Base-by-base conservation (phyloP, 2,329 filamentous ascomycete species). In the Claviceps arundinis region DNA sequence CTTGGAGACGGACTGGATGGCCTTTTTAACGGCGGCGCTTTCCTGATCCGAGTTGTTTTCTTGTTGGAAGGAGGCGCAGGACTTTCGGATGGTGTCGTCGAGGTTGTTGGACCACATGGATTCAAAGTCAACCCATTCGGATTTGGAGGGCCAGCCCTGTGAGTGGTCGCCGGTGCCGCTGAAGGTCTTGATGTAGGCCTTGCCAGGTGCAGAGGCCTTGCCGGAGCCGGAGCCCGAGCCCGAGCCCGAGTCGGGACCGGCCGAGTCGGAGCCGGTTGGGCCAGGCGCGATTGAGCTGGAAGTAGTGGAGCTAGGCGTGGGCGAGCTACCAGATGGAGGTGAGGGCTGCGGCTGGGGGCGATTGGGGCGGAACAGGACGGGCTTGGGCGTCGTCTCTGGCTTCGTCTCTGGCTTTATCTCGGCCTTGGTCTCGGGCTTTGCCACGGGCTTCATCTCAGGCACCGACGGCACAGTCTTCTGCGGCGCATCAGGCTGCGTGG, bases 1-100 rank as follows among this genome's bases (percentile, higher is more conserved):
- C 11, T 49, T 47, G 4, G 68, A 60, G 9, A 68, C 63, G 13
- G 56, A 48, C 48, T 64, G 54, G 52, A 73, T 71, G 48, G 60
- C 60, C 37, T 59, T 54, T 48, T 60, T 62, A 52, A 72, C 63
- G 50, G 54, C 50, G 37, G 56, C 59, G 46, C 57, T 52, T 54
- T 63, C 56, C 47, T 59, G 16, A 4, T 38, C 38, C 9, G 52
- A 54, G 56, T 63, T 54, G 52, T 61, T 59, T 50, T 47, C 43
- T 16, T 45, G 30, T 17, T 44, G 26, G 11, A 46, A 50, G 41
- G 40, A 41, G 41, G 34, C 45, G 52, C 60, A 61, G 3, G 58
- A 57, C 26, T 42, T 26, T 3, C 6, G 24, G 48, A 50, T 50
- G 40, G 30, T 37, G 47, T 41, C 3, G 44, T 47, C 46, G 53